Base-by-base conservation (phyloP, 257 asterid species). In the Verbascum thapsus region DNA sequence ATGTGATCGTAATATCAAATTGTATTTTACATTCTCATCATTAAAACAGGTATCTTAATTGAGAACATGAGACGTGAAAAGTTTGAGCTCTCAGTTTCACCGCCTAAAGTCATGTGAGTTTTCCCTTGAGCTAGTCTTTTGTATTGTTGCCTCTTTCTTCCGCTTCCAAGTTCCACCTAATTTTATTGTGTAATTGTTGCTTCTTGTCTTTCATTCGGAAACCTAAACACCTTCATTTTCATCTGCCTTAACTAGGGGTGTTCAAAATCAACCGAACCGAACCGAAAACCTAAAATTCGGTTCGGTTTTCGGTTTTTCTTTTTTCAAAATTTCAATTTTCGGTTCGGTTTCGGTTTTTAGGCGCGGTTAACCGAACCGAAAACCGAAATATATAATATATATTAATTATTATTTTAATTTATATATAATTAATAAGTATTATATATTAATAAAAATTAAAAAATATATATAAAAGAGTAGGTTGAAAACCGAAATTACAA, bases 61-160 rank as follows among this genome's bases (percentile, higher is more conserved):
- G 99, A 94, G 90, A 94, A 94, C 76, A 94, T 90, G 97, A 83
- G 99, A 66, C 99, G 99, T 53, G 99, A 94, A 81, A 92, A 95
- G 37, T 94, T 83, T 81, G 99, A 94, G 81, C 84, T 94, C 56
- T 94, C 99, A 45, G 86, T 94, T 72, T 94, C 99, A 52, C 99
- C 99, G 51, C 99, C 99, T 57, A 90, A 81, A 84, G 99, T 94
- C 84, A 94, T 94, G 99, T 94, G 83, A 85, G 97, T 82, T 42
- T 59, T 57, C 77, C 68, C 56, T 15, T 71, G 72, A 61, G 23
- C 73, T 40, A 60, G 53, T 30, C 22, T 37, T 18, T 48, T 66
- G n/a, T 61, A 43, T 61, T 30, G 20, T 42, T 37, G 43, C 47
- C 35, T 42, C 66, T 34, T 60, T 20, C 37, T 30, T 44, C 53